Conservation (phyloP, 352 stramenopile species). For the Pythium aristosporum region DNA sequence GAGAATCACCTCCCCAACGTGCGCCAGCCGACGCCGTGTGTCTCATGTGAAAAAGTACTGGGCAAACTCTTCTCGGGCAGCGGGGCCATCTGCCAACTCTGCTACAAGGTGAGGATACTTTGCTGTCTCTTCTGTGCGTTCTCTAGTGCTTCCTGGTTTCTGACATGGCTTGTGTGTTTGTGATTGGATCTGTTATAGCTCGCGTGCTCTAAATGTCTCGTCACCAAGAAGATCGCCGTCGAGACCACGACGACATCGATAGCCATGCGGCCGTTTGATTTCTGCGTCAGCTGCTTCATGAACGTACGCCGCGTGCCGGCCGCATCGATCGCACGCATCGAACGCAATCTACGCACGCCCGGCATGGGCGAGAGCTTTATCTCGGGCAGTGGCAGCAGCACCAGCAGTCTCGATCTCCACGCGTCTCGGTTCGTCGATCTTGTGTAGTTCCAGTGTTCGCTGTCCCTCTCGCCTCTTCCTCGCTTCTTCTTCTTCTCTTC, state of each 20-base stretch:
- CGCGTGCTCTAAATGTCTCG: slow-evolving; percentile 18
- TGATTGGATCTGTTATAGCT: background rate
- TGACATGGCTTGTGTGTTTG: too few relatives aligned
- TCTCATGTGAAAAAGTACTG: slow-evolving; percentile 10
- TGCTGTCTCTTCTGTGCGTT: background rate
- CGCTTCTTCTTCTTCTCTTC: background rate
- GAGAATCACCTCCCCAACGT: background rate
- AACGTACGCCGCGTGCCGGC: background rate
- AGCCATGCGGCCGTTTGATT: slow-evolving; percentile 8
- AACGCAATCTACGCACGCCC: background rate
- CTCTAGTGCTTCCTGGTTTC: too few relatives aligned
- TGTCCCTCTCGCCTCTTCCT: background rate
- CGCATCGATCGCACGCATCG: background rate
- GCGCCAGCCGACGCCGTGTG: slow-evolving; percentile 4
- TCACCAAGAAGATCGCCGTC: slow-evolving; percentile 23
- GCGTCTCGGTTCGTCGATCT: slow-evolving; percentile 9
- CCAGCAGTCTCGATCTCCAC: background rate
- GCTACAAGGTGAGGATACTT: slow-evolving; percentile 11
- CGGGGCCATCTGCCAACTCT: slow-evolving; percentile 21
- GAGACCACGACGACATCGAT: slow-evolving; percentile 11
- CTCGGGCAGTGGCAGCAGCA: background rate
- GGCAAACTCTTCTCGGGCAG: slow-evolving; percentile 1
- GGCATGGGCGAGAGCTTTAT: background rate
- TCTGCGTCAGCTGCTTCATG: slow-evolving; percentile 20
- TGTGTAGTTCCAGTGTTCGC: background rate